Percentiles rank a stretch among this genome's conserved stretches.
phyloP scores from a whole-genome alignment of 257 asterid species.

The Henckelia pumila region DNA sequence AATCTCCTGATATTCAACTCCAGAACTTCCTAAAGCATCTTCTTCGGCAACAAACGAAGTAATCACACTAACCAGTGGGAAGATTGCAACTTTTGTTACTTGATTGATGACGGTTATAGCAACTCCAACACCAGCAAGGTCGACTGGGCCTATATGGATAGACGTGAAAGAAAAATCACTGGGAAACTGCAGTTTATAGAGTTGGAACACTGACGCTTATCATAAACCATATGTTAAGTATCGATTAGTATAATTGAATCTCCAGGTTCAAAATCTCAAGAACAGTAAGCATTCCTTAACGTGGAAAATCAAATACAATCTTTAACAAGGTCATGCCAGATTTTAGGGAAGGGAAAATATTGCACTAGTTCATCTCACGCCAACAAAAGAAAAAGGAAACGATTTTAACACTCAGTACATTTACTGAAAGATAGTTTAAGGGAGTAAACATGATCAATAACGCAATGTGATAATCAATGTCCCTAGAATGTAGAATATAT shows the following conservation, averaged over 20 bases:
- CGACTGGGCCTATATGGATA: conserved; percentile 41
- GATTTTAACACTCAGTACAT: background rate
- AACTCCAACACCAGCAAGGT: conserved; percentile 63
- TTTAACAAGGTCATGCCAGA: too few relatives aligned
- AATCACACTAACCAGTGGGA: conserved; percentile 61
- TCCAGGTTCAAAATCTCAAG: background rate
- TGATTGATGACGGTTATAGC: conserved; percentile 58
- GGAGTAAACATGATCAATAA: background rate
- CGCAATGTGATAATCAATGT: background rate
- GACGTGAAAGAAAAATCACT: background rate
- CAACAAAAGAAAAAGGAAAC: background rate
- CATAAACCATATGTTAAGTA: background rate
- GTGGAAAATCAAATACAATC: too few relatives aligned
- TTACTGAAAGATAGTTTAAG: background rate
- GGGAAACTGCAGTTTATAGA: background rate
- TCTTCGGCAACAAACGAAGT: conserved; percentile 72
- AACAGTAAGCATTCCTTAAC: too few relatives aligned
- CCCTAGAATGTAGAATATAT: background rate
- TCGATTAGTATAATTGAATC: background rate
- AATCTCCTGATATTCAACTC: conserved; percentile 26
- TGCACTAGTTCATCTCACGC: background rate
- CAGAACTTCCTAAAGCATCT: conserved; percentile 33
- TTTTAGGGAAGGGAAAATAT: too few relatives aligned
- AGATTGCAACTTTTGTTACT: conserved; percentile 52
- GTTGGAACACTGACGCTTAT: background rate